Base-by-base conservation (phyloP, 371 early-diverging fungal species). In the Zopfochytrium polystomum region DNA sequence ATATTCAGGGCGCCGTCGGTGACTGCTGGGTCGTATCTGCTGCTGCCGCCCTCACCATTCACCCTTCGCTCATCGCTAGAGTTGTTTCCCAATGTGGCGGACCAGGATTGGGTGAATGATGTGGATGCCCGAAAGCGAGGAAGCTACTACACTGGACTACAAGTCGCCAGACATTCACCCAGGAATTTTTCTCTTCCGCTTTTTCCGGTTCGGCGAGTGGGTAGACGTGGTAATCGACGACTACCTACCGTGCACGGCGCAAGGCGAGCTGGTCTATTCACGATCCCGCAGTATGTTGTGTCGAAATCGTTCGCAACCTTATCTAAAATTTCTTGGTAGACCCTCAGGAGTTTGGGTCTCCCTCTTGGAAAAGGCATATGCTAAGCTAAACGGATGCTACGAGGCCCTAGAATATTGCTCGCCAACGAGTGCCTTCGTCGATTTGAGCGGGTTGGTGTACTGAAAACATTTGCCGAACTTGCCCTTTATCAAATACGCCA, bases 221-320 rank as follows among this genome's bases (percentile, higher is more conserved):
- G 71, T 80, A 5, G 83, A 83, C 60, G 82, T 83, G 3, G 79
- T 84, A 33, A 76, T 84, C 27, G 84, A 84, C 60, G 82, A 82
- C 58, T 83, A 75, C 47, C 70, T 84, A 7, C 74, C 68, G 13
- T 73, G 74, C n/a, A 53, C 54, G 4, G 55, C 27, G 32, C 56
- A 68, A 25, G 73, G 76, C 0, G 52, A 63, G 11, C 64, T 79
- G 29, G 63, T 80, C 31, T 83, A 70, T 52, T 70, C 80, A 26
- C 67, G 70, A 13, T 82, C 81, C 15, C 48, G 61, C 42, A 56
- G 72, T 71, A 43, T 0, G 46, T 9, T 5, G 23, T 20, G 52
- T 6, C 27, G 20, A n/a, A n/a, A n/a, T n/a, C 52, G 22, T 13
- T 18, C 55, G 35, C 55, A 38, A 6, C 7, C 29, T 4, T 33